Conservation (phyloP, 2,329 filamentous ascomycete genomes). For the Sporothrix phasma region DNA sequence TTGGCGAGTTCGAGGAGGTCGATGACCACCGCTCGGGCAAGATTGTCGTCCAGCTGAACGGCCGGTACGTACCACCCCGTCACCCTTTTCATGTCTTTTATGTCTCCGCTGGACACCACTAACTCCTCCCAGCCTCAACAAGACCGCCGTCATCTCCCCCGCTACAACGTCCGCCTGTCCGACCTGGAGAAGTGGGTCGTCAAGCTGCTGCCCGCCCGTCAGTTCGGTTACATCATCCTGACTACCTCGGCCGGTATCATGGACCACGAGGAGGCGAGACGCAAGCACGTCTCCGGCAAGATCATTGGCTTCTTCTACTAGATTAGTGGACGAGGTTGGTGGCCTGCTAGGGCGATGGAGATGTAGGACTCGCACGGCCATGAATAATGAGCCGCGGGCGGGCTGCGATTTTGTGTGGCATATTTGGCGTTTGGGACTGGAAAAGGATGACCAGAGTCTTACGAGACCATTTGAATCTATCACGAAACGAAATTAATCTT, state of each 20-base stretch:
- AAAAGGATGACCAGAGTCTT: conserved; percentile 12
- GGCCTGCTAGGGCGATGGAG: not conserved
- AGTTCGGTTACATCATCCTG: conserved; percentile 98
- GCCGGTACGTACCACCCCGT: conserved; percentile 36
- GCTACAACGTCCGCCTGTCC: conserved; percentile 96
- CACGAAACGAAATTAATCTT: not conserved
- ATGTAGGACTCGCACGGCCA: not conserved
- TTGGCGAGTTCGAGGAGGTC: conserved; percentile 98
- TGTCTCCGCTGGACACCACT: not conserved
- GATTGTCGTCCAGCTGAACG: conserved; percentile 99
- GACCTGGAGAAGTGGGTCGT: conserved; percentile 99
- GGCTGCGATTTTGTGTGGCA: conserved; percentile 17
- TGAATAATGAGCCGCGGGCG: not conserved
- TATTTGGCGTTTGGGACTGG: conserved; percentile 21
- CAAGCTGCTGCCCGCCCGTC: conserved; percentile 97
- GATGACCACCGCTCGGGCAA: conserved; percentile 99
- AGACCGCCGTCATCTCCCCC: conserved; percentile 97
- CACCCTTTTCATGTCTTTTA: not conserved
- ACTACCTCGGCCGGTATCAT: conserved; percentile 99
- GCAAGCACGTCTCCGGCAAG: conserved; percentile 98
- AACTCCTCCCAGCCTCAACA: conserved; percentile 57
- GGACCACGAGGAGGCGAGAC: conserved; percentile 99
- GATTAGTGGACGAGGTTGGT: not conserved
- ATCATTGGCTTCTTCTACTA: conserved; percentile 99
- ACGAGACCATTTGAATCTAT: conserved; percentile 7